phyloP scores from a whole-genome alignment of 83 land plant species.

The Thuja plicata region DNA sequence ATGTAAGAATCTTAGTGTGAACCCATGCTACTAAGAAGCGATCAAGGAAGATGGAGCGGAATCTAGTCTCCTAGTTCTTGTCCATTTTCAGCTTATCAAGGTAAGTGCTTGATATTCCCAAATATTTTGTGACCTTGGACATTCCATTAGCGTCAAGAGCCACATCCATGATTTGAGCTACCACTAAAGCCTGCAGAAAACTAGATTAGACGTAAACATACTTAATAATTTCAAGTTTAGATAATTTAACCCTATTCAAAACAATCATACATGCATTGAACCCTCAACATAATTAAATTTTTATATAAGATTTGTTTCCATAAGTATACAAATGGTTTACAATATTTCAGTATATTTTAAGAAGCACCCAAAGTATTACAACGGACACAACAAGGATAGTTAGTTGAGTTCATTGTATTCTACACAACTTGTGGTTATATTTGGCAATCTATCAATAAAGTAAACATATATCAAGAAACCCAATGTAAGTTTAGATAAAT shows the following conservation, averaged over 20 bases:
- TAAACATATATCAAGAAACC: neutral
- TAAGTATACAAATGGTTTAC: no score
- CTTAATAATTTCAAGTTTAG: neutral
- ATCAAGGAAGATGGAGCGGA: no score
- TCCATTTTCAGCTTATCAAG: conserved; percentile 17
- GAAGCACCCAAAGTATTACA: neutral
- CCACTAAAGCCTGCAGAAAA: conserved; percentile 76
- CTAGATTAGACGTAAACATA: neutral
- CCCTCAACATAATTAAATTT: no score
- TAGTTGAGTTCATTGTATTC: neutral
- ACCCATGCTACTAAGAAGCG: conserved; percentile 77
- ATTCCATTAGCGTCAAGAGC: conserved; percentile 64
- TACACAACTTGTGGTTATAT: neutral
- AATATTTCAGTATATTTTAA: no score
- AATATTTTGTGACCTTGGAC: conserved; percentile 43
- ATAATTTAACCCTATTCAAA: neutral
- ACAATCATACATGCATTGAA: no score
- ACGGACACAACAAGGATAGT: neutral
- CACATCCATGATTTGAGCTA: no score
- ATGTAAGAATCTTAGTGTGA: conserved; percentile 68
- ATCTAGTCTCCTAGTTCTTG: conserved; percentile 15
- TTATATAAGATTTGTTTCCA: no score
- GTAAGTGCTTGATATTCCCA: conserved; percentile 41
- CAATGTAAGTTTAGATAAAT: neutral
- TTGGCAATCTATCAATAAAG: neutral